Conservation (phyloP, 192 early-diverging fungal genomes). For the Gryganskiella cystojenkinii region DNA sequence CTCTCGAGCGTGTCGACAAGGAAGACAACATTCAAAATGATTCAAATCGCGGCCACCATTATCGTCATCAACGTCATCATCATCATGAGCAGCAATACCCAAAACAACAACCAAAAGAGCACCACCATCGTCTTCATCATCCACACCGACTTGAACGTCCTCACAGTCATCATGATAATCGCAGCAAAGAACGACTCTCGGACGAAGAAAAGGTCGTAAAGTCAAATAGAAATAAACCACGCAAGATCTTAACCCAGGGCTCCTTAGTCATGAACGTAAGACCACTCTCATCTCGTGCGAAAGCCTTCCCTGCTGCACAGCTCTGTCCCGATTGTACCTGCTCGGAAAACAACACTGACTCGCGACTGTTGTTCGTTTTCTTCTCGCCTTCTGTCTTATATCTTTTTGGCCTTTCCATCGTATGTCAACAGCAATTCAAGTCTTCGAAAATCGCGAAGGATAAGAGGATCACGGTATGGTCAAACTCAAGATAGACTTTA, state of each 20-base stretch:
- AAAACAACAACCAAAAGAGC: background rate
- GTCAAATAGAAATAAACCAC: constrained; percentile 41
- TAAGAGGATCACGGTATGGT: constrained; percentile 33
- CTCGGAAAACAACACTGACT: no score
- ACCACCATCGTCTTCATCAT: background rate
- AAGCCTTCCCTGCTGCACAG: no score
- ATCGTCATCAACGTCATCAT: no score
- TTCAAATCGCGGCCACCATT: no score
- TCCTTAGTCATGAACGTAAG: constrained; percentile 44
- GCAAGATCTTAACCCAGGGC: constrained; percentile 34
- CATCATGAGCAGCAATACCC: background rate
- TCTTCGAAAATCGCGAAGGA: constrained; percentile 23
- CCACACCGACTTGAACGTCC: background rate
- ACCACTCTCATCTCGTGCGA: no score
- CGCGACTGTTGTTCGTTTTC: no score
- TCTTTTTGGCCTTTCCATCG: no score
- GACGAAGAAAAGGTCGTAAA: background rate
- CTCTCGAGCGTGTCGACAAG: background rate
- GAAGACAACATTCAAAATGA: background rate
- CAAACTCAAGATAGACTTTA: no score
- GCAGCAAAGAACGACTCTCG: background rate
- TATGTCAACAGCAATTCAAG: constrained; percentile 17
- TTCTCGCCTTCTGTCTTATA: background rate
- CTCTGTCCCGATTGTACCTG: no score
- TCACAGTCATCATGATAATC: no score